A percentile compares a stretch with the other conserved stretches of the same genome.
These are phyloP conservation scores for Vigna nakashimae DNA, from an alignment of 306 rosid genomes.

Conservation along the genomic window DNA sequence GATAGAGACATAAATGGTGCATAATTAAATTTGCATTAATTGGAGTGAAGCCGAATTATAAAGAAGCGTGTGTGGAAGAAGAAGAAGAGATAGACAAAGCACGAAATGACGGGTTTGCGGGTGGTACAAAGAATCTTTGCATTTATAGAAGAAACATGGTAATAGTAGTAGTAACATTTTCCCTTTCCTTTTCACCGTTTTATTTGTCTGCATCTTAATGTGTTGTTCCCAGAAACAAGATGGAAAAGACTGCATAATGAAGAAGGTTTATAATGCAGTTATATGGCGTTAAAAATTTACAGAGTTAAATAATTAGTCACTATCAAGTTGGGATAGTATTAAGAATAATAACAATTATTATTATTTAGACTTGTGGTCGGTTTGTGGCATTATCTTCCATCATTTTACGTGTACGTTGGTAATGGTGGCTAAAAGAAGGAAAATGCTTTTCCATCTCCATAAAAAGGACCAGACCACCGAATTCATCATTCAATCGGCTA, in stretches of 20 bases:
- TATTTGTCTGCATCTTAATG: conserved; percentile 4
- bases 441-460: not conserved
- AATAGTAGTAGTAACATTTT: not conserved
- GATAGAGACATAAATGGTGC: not conserved
- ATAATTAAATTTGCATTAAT: not conserved
- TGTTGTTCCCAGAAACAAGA: not conserved
- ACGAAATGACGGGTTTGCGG: not conserved
- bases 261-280: not conserved
- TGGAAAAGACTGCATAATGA: too few relatives aligned
- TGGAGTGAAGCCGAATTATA: not conserved
- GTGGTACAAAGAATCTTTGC: conserved; percentile 1
- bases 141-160: not conserved
- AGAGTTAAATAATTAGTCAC: not conserved
- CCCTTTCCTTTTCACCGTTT: not conserved
- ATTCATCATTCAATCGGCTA: too few relatives aligned
- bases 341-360: not conserved
- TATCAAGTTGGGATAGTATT: not conserved
- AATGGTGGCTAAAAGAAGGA: not conserved
- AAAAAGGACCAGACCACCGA: too few relatives aligned
- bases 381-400: not conserved
- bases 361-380: not conserved
- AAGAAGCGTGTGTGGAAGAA: not conserved
- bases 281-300: too few relatives aligned
- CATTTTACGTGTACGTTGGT: not conserved
- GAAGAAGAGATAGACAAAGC: not conserved